Percentiles rank a stretch among this genome's conserved stretches.
phyloP scores from a whole-genome alignment of 2,329 filamentous ascomycete genomes.

The Claviceps monticola region DNA sequence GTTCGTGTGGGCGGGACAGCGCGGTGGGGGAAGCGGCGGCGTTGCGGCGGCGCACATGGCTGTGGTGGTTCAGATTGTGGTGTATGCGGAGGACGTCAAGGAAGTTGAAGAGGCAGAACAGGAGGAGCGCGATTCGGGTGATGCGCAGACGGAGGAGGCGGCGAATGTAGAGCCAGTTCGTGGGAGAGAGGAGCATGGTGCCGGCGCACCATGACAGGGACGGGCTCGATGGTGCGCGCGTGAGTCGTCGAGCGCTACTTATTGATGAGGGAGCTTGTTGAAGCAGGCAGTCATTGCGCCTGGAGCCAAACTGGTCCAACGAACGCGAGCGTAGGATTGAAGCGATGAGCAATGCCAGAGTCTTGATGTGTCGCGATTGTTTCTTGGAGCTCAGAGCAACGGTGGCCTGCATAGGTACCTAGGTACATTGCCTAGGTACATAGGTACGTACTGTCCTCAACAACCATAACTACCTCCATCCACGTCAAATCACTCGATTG shows the following conservation, averaged over 20 bases:
- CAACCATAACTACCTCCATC: no score
- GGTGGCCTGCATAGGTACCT: background rate
- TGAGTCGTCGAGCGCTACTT: background rate
- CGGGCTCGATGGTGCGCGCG: background rate
- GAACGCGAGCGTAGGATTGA: no score
- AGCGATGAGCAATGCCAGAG: background rate
- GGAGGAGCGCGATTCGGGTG: conserved; percentile 19
- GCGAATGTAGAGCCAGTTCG: conserved; percentile 21
- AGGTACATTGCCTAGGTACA: no score
- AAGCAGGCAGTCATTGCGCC: background rate
- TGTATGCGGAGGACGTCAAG: conserved; percentile 26
- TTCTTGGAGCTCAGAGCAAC: background rate
- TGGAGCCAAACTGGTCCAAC: background rate
- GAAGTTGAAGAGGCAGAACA: conserved; percentile 23
- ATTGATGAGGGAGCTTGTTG: background rate
- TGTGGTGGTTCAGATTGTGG: conserved; percentile 16
- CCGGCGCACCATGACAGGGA: background rate
- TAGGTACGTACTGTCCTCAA: no score
- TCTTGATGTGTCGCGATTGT: background rate
- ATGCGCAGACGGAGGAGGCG: conserved; percentile 23
- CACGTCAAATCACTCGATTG: no score
- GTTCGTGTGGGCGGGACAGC: conserved; percentile 17
- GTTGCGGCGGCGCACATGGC: conserved; percentile 11
- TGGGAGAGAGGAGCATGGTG: conserved; percentile 16
- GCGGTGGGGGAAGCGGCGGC: background rate